Conservation (phyloP, 805 yeast genomes). For the Yamadazyma philogaea region DNA sequence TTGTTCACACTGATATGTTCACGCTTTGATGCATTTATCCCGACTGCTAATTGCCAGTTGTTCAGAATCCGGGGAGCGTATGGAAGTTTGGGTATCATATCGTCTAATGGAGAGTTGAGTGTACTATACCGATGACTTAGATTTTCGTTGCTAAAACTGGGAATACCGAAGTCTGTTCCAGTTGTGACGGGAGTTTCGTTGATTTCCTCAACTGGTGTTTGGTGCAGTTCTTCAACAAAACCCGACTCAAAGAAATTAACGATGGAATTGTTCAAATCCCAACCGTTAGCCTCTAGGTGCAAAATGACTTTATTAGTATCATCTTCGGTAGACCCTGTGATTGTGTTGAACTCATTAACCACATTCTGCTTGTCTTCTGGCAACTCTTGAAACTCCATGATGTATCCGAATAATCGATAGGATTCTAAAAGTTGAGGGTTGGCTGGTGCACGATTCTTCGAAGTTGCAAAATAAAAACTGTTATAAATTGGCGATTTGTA, state of each 20-base stretch:
- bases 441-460: background rate
- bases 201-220: conserved; percentile 1
- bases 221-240: conserved; percentile 16
- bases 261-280: conserved; percentile 61
- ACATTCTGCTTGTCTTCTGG: conserved; percentile 1
- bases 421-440: conserved; percentile 2
- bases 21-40: conserved; percentile 28
- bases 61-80: conserved; percentile 38
- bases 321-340: conserved; percentile 18
- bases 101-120: conserved; percentile 8
- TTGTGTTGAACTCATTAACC: conserved; percentile 18
- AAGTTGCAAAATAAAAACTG: background rate
- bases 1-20: conserved; percentile 4
- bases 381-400: conserved; percentile 5
- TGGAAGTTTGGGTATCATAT: conserved; percentile 35
- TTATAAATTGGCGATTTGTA: background rate
- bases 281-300: conserved; percentile 49
- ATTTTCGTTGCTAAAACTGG: background rate
- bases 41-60: conserved; percentile 44
- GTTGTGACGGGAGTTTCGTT: background rate
- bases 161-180: conserved; percentile 2
- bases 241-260: conserved; percentile 57
- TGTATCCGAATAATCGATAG: background rate
- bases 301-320: conserved; percentile 46
- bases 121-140: conserved; percentile 10